Conservation (phyloP, 805 yeast species). For the Scheffersomyces spartinae region DNA sequence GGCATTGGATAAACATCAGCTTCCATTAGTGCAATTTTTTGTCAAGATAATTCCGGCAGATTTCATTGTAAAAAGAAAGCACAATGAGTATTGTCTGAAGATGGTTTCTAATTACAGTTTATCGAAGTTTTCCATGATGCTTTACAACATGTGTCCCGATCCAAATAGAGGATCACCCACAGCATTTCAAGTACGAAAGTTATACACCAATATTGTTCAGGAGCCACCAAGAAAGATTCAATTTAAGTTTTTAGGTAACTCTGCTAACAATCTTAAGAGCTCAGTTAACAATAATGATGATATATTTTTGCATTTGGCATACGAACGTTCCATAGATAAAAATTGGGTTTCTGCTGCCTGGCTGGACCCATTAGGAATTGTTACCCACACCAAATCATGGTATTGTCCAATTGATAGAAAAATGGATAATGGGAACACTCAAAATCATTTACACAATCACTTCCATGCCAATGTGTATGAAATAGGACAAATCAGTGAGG, state of each 20-base stretch:
- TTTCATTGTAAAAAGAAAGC: conserved; percentile 11
- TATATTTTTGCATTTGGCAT: conserved; percentile 73
- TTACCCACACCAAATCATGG: conserved; percentile 58
- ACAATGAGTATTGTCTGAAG: conserved; percentile 9
- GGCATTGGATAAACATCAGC: conserved; percentile 22
- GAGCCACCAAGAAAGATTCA: conserved; percentile 26
- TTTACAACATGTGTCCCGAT: conserved; percentile 48
- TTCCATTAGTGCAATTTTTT: conserved; percentile 27
- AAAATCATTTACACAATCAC: no score
- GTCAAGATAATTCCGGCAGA: conserved; percentile 23
- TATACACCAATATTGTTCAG: conserved; percentile 22
- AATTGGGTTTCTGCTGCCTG: conserved; percentile 83
- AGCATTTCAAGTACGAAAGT: no score
- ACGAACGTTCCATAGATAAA: conserved; percentile 69
- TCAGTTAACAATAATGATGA: conserved; percentile 40
- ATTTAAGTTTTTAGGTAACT: conserved; percentile 20
- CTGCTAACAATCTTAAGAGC: conserved; percentile 1
- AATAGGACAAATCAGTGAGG: conserved; percentile 43
- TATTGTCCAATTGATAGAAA: no score
- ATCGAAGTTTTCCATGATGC: conserved; percentile 35
- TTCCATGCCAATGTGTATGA: no score
- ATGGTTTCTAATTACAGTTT: conserved; percentile 23
- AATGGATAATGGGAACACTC: no score
- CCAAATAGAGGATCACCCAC: conserved; percentile 6
- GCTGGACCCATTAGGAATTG: conserved; percentile 73